These are phyloP conservation scores for Rhodotorula sp. DNA, from an alignment of 1,284 basidiomycete genomes.

Conservation along the genomic window DNA sequence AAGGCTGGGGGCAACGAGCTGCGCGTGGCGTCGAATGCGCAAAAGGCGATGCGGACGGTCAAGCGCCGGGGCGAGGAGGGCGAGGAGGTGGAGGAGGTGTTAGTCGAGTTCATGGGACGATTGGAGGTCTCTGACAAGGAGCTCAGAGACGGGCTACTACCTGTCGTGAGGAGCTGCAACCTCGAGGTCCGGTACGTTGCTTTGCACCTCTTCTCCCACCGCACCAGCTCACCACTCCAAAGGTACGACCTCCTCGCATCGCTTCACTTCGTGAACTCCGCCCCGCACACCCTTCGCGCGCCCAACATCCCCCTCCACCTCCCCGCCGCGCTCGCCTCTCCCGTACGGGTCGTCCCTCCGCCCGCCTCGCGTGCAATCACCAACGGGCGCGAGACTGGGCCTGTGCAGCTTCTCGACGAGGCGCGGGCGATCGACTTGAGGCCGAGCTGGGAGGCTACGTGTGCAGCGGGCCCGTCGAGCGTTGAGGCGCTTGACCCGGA, in stretches of 20 bases:
- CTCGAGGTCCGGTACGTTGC: constrained; percentile 3
- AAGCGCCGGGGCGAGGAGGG: neutral
- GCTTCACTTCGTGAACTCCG: neutral
- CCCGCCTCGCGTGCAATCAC: neutral
- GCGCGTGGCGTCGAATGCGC: too few species aligned
- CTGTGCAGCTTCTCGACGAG: neutral
- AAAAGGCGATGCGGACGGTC: too few species aligned
- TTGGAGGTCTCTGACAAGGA: neutral
- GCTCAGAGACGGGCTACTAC: neutral
- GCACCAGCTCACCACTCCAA: too few species aligned
- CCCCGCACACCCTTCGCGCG: neutral
- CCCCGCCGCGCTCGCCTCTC: neutral
- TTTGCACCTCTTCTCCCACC: neutral
- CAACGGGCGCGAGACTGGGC: neutral
- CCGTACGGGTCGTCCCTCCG: neutral
- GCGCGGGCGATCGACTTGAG: too few species aligned
- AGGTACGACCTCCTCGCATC: constrained; percentile 8
- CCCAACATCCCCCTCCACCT: neutral
- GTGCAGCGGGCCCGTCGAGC: too few species aligned
- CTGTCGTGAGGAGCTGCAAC: neutral
- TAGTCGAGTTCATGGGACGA: neutral
- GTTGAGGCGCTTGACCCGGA: too few species aligned
- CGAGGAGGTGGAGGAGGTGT: neutral
- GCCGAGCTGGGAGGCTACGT: too few species aligned
- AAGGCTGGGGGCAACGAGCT: too few species aligned